Base-by-base conservation (phyloP, 2,329 filamentous ascomycete species). In the Catunica adiposa region DNA sequence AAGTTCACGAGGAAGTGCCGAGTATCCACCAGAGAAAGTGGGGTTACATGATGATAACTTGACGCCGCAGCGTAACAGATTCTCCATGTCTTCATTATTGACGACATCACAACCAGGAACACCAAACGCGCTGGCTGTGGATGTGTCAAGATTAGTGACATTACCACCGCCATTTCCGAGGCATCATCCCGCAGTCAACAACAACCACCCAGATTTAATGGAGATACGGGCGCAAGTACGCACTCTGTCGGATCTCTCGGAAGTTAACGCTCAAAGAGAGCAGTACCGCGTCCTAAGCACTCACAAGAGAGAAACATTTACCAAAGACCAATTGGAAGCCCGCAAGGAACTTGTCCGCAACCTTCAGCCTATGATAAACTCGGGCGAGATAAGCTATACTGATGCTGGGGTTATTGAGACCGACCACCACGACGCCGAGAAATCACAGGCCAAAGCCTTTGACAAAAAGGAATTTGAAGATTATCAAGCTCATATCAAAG, bases 171-270 rank as follows among this genome's bases (percentile, higher is more conserved):
- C 92, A 1, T 97, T 94, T 66, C 92, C 92, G 1, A 83, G 90
- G 6, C 90, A 97, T 64, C 85, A 97, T 63, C 92, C 92, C 7
- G 92, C 92, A 0, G 86, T 97, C 15, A 96, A 94, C 66, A 98
- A 97, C 64, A 94, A 80, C 62, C 92, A 98, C 64, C 92, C 92
- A 0, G 84, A 94, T 61, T 76, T 98, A n/a, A 77, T 83, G 0
- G 76, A 80, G 1, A 89, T 86, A 50, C 82, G 92, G 52, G 80
- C 75, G 2, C 77, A 81, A 0, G 84, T 96, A 20, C 80, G 89
- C 14, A 74, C 76, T 1, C 70, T 95, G 42, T 84, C 82, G 54
- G 82, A 92, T 62, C 70, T 95, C 52, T 74, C 76, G 15, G 86
- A 92, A 63, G 71, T 90, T 3, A 77, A 74, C 73, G 0, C 83